Evolutionary conservation across 2,329 filamentous ascomycete species (phyloP).

Genomic region (Bimuria novae-zelandiae): DNA sequence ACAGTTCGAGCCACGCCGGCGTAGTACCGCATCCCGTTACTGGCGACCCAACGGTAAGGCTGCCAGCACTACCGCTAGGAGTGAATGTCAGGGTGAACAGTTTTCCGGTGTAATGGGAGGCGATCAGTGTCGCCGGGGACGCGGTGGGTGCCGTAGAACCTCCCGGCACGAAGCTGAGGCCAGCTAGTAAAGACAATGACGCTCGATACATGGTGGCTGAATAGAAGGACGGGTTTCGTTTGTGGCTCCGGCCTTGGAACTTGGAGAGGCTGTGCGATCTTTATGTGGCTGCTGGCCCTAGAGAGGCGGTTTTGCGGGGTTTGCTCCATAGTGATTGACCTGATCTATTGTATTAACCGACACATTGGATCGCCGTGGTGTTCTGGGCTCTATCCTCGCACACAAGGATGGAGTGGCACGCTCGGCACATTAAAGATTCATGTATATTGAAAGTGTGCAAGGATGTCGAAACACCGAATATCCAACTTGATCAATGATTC

Average conservation of each 20-base stretch:
- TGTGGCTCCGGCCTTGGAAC: not conserved
- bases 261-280: constrained; percentile 2
- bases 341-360: constrained; percentile 9
- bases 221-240: not conserved
- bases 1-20: constrained; percentile 11
- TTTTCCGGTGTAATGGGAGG: constrained; percentile 4
- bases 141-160: constrained; percentile 1
- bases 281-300: constrained; percentile 2
- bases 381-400: constrained; percentile 4
- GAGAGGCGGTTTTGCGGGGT: not conserved
- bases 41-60: not conserved
- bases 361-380: not conserved
- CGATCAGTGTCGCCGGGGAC: constrained; percentile 1
- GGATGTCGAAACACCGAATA: not conserved
- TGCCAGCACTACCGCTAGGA: constrained; percentile 1
- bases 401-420: not conserved
- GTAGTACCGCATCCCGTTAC: constrained; percentile 11
- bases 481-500: not conserved
- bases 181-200: constrained; percentile 2
- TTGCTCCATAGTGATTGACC: constrained; percentile 1
- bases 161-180: constrained; percentile 1
- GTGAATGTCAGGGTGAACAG: constrained; percentile 4
- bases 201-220: constrained; percentile 3
- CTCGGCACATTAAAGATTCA: constrained; percentile 4
- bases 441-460: constrained; percentile 2